Evolutionary conservation across 495 filamentous ascomycete genomes (phyloP), one percentile per base, ranked within the genome.

Genomic region (Amniculicola lignicola): DNA sequence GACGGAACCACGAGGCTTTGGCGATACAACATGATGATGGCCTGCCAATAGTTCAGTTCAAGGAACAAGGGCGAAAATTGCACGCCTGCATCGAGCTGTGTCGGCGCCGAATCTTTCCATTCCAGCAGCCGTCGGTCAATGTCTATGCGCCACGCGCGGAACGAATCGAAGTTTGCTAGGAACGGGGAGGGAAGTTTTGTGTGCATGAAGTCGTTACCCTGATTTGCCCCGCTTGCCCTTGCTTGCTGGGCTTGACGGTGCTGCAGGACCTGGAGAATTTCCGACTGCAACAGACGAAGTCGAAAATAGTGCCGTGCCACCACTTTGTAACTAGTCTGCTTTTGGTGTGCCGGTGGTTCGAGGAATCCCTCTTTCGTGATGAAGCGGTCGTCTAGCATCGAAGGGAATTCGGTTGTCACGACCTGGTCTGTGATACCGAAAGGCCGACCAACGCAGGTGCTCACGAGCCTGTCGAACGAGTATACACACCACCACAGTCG

Each of bases 401-500:
- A 93, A 10, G 90, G 91, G 63, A 96, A 95, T 65, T 95, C 89
- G 5, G 72, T 96, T 25, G 92, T 97, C 59, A 97, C 85, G 35
- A 92, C 89, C 67, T 93, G 88, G 68, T 97, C 92, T 7, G 84
- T 88, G 53, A 97, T 91, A 23, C 92, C 90, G 65, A 96, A 95
- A 12, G 92, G 92, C 31, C 92, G 79, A 36, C 92, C 92, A 29
- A 96, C 92, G 57, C 91, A 57, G 16, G 54, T 57, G 38, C 54
- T 57, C n/a, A 57, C 54, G n/a, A 97, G 82, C 23, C 92, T 82
- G 67, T 97, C 92, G 57, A 96, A 86, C 25, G 88, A 90, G 67
- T 97, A 97, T 1, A 89, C 88, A 72, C 89, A 95, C 92, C 92
- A 97, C 90, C 92, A 97, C 16, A 97, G 74, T 23, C 92, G 81